Evolutionary conservation across 108 stramenopile genomes (phyloP).

Genomic region (Cyclotella distinguenda): DNA sequence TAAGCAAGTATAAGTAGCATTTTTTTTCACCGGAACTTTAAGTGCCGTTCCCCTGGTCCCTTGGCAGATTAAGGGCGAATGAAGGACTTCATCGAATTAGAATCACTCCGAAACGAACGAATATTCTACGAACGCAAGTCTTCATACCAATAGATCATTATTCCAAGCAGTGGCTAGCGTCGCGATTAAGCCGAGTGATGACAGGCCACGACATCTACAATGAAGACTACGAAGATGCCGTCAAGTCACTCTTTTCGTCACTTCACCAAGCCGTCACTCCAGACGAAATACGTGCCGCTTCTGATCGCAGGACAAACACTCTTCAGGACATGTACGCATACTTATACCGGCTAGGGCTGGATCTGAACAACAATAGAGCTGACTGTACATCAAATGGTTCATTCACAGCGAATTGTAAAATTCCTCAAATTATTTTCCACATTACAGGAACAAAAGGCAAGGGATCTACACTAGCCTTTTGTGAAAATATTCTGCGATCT

Average conservation of each 20-base stretch:
- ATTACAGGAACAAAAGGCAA: conserved; percentile 97
- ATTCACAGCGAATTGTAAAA: background rate
- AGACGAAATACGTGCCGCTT: conserved; percentile 46
- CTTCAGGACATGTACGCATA: conserved; percentile 68
- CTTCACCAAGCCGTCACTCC: conserved; percentile 60
- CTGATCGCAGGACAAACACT: conserved; percentile 54
- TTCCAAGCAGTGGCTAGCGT: no score
- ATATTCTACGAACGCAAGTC: no score
- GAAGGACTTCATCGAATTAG: no score
- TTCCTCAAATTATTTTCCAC: conserved; percentile 62
- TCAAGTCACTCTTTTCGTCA: conserved; percentile 60
- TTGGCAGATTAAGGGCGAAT: no score
- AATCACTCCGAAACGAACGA: no score
- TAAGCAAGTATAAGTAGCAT: no score
- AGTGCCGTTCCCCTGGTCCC: no score
- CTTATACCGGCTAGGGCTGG: conserved; percentile 48
- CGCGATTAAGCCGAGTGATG: no score
- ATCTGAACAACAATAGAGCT: conserved; percentile 16
- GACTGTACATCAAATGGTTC: background rate
- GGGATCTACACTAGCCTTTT: conserved; percentile 85
- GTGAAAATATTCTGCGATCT: conserved; percentile 70
- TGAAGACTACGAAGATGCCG: conserved; percentile 54
- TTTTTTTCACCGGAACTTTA: no score
- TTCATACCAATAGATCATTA: no score
- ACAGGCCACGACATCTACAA: no score